Evolutionary conservation across 2,329 filamentous ascomycete genomes (phyloP), one percentile per base, ranked within the genome.

Genomic region (Didymella pomorum): DNA sequence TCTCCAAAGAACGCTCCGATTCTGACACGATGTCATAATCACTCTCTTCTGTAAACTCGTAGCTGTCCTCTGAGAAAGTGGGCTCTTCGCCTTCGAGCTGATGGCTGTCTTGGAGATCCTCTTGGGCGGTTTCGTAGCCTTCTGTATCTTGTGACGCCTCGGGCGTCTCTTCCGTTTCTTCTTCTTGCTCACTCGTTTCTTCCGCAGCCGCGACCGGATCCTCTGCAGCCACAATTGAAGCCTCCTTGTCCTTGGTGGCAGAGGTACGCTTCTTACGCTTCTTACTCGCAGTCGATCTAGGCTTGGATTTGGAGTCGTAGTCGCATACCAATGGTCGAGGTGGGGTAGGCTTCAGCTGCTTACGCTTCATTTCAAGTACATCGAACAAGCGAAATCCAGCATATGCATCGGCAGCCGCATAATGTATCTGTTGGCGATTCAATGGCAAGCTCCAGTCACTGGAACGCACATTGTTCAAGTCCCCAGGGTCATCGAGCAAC

Each of bases 381-480:
- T 91, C 81, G 69, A 87, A 96, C 1, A 97, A 79, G 55, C 91
- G 89, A 11, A 94, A 76, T 12, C 89, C 89, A 28, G 92, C 92
- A 73, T 96, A 97, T 0, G 92, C 90, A 75, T 97, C 93, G 0
- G 90, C 87, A 3, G 92, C 92, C 18, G 93, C 76, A 79, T 84
- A 94, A 83, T 84, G 77, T 16, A 92, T 84, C 71, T 97, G 93
- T 11, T 85, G 76, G 63, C 83, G 76, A 37, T 79, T 81, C 29
- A 97, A 78, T 0, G 79, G 69, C 57, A 81, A 77, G 20, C 86
- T 86, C 93, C 93, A 97, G 71, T 95, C 84, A 66, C 92, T 88
- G 9, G 84, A 82, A 14, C 93, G 86, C 4, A 96, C 90, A 39
- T 62, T 70, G 25, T 46, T 47, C 18, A 42, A 61, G 18, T 52